Evolutionary conservation across 1,284 basidiomycete species (phyloP), one percentile per base, ranked within the genome.

Genomic region (Ustilago loliicola): DNA sequence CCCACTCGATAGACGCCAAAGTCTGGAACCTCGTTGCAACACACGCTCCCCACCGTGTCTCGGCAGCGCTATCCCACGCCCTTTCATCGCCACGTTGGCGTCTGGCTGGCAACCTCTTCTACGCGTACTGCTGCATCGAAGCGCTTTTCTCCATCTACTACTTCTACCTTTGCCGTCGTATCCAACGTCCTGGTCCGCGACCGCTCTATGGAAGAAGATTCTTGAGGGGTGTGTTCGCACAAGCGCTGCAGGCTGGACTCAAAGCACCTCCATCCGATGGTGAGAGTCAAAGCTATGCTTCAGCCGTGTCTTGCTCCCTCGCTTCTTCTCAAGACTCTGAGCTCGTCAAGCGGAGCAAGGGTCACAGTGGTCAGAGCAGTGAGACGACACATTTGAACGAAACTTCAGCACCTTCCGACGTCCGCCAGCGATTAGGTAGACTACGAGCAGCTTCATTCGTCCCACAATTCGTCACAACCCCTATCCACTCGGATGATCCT

Each of bases 131-230:
- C 32, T 40, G 61, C 1, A 11, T 70, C 13, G 83, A 85, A 51
- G 67, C 59, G 1, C 52, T 55, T 10, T 85, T 85, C 64, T 83
- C 83, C n/a, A 42, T 85, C n/a, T 83, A 80, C 65, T 72, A 84
- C 50, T 61, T 54, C 47, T 58, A 72, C 38, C 76, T 80, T 0
- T 61, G 38, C 0, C 54, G 64, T 13, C 23, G 34, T 13, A 72
- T 85, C 19, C 83, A 85, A 36, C 55, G 53, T 11, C 67, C 80
- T 8, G 69, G 77, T 19, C 74, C 75, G 10, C n/a, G 60, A 21
- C 75, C 77, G 2, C 50, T 76, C 19, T 75, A 77, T 53, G 71
- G 79, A 7, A 48, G 80, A 32, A 60, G 71, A 27, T 73, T 80
- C 59, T 32, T 79, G 52, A 52, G 76, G 27, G 25, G 61, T 19